Percentiles rank a stretch among this genome's conserved stretches.
These are phyloP conservation scores for Knoxia roxburghii DNA, from an alignment of 257 asterid genomes.

Conservation along the genomic window DNA sequence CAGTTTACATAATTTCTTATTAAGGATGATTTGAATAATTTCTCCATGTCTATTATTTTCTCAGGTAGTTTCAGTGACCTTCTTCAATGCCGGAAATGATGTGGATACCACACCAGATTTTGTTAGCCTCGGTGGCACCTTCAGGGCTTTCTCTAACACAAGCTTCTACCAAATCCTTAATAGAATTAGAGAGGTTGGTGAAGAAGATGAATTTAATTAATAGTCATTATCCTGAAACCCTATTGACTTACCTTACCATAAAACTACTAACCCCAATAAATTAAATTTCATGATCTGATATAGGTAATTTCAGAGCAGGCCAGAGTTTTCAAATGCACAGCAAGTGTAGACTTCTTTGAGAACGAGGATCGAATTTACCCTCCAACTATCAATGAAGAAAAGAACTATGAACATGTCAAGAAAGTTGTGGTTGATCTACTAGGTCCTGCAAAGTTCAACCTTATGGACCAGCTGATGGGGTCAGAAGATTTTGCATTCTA, in stretches of 20 bases:
- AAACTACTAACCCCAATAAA: no score
- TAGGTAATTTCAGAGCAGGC: conserved; percentile 78
- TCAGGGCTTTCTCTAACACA: conserved; percentile 71
- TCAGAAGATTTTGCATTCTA: conserved; percentile 91
- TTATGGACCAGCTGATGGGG: conserved; percentile 77
- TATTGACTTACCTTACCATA: no score
- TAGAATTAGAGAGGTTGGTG: conserved; percentile 75
- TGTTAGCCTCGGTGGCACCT: conserved; percentile 68
- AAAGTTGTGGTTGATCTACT: conserved; percentile 37
- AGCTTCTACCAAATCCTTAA: conserved; percentile 53
- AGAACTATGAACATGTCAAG: conserved; percentile 55
- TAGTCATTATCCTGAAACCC: no score
- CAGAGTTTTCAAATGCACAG: conserved; percentile 66
- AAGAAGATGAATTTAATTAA: background rate
- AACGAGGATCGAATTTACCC: conserved; percentile 61
- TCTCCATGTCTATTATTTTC: background rate
- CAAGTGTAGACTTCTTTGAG: conserved; percentile 75
- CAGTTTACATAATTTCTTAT: no score
- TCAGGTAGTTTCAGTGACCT: conserved; percentile 85
- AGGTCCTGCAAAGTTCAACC: conserved; percentile 45
- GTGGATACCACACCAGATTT: conserved; percentile 31
- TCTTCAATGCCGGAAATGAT: conserved; percentile 50
- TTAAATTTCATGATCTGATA: conserved; percentile 9
- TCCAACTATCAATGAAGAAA: conserved; percentile 63
- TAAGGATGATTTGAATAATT: background rate